Evolutionary conservation across 345 rosid species (phyloP), one percentile per base, ranked within the genome.

Genomic region (Euphorbia tirucalli): DNA sequence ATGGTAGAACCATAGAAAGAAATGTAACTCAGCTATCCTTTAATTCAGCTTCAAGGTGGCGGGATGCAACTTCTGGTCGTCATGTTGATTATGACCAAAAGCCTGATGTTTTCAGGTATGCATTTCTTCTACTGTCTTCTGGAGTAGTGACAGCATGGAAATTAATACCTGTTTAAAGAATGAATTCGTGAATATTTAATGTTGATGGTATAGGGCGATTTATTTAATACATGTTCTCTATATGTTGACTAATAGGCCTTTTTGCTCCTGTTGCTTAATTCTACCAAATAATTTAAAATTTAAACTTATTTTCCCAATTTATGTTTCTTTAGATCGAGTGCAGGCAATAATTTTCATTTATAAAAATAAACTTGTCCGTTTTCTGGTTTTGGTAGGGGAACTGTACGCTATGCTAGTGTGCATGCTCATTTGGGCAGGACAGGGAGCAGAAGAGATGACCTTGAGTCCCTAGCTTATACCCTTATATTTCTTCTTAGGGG

Each of bases 401-500:
- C 78, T 18, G 73, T 75, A 25, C 73, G 78, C 1, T 75, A 75
- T 68, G 78, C 78, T n/a, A 69, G 78, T 75, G 78, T 75, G 14
- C 78, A 75, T 75, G 78, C 78, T 19, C 78, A 75, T 69, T 68
- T 75, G 57, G 78, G 78, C n/a, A 68, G 78, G 73, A 75, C 78
- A 49, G 72, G 78, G 25, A 69, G 78, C 73, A 68, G 78, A 27
- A 75, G 78, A 22, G 78, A 75, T 68, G 78, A 75, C 31, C 73
- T 75, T 32, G 78, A 75, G 57, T 75, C 78, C 43, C 49, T 75
- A 19, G 78, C 78, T 59, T 75, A 75, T 54, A 75, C 78, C 61
- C 66, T 75, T 22, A 61, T 75, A 61, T 75, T 75, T 62, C 78
- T 75, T 28, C 73, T 75, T 7, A 61, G 48, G 46, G 78, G 78